Evolutionary conservation across 306 rosid species (phyloP), one percentile per base, ranked within the genome.

Genomic region (Parietaria judaica): DNA sequence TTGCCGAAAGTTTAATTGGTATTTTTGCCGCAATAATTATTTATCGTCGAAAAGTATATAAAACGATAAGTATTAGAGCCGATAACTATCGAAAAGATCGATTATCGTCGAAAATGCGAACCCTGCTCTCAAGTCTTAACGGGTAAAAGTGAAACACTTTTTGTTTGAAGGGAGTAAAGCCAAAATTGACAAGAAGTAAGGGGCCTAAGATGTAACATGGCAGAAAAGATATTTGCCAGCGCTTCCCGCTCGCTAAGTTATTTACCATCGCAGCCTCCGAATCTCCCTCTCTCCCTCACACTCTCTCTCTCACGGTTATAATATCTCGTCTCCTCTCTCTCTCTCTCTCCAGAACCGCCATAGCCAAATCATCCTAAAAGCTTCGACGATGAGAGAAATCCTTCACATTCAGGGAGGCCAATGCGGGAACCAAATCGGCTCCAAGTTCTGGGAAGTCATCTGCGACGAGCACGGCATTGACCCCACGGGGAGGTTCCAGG

Each of bases 351-450:
- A 35, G 9, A 41, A 41, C 45, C 45, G 9, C 45, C 70, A 12
- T 50, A 62, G 50, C 41, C 34, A 36, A 11, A 12, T 46, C 34
- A 61, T 37, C 11, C 11, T 13, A 36, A 13, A 4, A 45, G 45
- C 54, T 10, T 1, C 16, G 51, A 36, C 36, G 0, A 89, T 89
- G 97, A 84, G 95, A 65, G 97, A 89, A 79, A 89, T 89, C 73
- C 68, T 89, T 76, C 97, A 89, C 67, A 76, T 89, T 37, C 95
- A 89, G 57, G 97, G 89, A 23, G 97, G 97, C 69, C 97, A 89
- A 78, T 89, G 97, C 69, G 97, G 97, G 16, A 89, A 89, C 85
- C 97, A 89, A 61, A 89, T 89, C 81, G 97, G 97, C 0, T 86
- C 97, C 78, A 89, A 89, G 75, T 89, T 89, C 76, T 89, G 97